Conservation (phyloP, 495 filamentous ascomycete genomes). For the Aspergillus nidulans region DNA sequence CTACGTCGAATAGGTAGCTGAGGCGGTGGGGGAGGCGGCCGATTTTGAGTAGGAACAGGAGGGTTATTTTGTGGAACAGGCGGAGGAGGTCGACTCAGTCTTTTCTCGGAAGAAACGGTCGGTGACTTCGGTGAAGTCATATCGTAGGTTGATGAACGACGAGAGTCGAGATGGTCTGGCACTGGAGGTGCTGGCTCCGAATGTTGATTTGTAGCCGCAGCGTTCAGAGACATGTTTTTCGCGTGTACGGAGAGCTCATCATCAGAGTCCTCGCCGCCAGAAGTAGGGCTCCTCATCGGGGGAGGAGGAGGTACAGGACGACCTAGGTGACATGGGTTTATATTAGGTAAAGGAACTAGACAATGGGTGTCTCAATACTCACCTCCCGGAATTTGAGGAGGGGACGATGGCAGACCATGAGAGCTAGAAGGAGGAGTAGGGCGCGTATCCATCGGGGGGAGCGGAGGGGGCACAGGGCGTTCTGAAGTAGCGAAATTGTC, state of each 20-base stretch:
- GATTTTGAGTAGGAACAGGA: constrained; percentile 49
- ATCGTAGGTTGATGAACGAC: constrained; percentile 39
- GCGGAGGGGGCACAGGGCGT: constrained; percentile 30
- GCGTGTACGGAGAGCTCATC: constrained; percentile 81
- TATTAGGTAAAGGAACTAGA: constrained; percentile 1
- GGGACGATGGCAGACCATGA: constrained; percentile 60
- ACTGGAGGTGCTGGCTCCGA: constrained; percentile 47
- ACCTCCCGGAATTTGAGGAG: constrained; percentile 66
- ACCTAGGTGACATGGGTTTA: constrained; percentile 37
- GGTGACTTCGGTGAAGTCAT: constrained; percentile 50
- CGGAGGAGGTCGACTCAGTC: constrained; percentile 50
- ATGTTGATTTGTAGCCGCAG: constrained; percentile 28
- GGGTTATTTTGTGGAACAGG: constrained; percentile 42
- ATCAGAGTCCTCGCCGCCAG: constrained; percentile 84
- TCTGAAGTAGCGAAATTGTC: constrained; percentile 15
- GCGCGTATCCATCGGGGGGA: constrained; percentile 29
- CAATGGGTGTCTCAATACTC: constrained; percentile 32
- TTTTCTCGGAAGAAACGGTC: constrained; percentile 38
- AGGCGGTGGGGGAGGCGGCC: constrained; percentile 77
- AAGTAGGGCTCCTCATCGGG: constrained; percentile 45
- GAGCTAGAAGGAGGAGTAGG: constrained; percentile 56
- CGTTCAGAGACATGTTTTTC: constrained; percentile 40
- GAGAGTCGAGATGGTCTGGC: constrained; percentile 41
- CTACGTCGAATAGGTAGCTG: constrained; percentile 56
- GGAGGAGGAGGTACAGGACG: constrained; percentile 53